Evolutionary conservation across 1,284 basidiomycete genomes (phyloP), one percentile per base, ranked within the genome.

Genomic region (Sporisorium graminicola): DNA sequence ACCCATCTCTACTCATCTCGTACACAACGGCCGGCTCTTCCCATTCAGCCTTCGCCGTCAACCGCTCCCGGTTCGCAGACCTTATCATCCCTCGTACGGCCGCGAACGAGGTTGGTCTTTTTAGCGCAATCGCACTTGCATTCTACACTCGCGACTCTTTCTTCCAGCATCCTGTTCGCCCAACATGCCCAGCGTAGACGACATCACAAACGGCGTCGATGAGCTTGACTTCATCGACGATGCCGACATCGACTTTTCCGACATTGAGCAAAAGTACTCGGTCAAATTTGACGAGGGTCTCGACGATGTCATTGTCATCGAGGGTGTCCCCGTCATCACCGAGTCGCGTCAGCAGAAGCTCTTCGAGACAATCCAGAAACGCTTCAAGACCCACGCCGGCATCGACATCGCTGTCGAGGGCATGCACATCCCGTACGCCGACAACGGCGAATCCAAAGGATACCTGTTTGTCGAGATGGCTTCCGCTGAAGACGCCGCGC

Each of bases 391-490:
- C 26, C 82, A 86, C 55, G 85, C 86, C 29, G 84, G 86, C 55
- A 58, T 87, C 62, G 77, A 84, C 40, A 58, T 87, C 58, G 62
- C 74, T 43, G 43, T 82, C 10, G 78, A 79, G 54, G 79, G 78
- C 61, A 82, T 87, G 69, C 85, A 87, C 74, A 85, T 87, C 66
- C 86, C 86, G n/a, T 82, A 82, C 51, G 83, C 82, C 29, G 82
- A 82, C 64, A 73, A 69, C 26, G 85, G 82, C 53, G 79, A 87
- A 57, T 82, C 82, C 59, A 87, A 87, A 72, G 86, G 85, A 14
- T 98, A 91, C 86, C 87, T 94, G 68, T 98, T 99, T 86, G 88
- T 98, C 69, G 95, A 98, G 79, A 92, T 95, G 86, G 91, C 91
- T 60, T 92, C 89, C 67, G 88, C 89, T 22, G 92, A 94, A 60